Base-by-base conservation (phyloP, 148 eudicot genomes). In the Rhododendron ovatum region DNA sequence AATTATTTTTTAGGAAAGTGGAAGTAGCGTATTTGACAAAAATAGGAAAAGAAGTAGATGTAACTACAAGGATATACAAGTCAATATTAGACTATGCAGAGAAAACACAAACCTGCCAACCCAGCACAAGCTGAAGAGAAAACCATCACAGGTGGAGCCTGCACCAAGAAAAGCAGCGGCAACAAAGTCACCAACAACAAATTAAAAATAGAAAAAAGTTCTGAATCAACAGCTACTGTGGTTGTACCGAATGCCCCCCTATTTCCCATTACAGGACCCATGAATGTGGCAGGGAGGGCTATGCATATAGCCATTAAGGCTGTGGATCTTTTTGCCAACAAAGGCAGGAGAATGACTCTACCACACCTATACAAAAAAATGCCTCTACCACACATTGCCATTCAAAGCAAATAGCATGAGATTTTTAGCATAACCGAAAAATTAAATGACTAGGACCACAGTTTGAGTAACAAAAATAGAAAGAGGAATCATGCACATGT, bases 41-140 rank as follows among this genome's bases (percentile, higher is more conserved):
- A 18, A 18, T 37, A 43, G 47, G 30, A 37, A 71, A 83, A 12
- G 75, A 24, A 65, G 30, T 71, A 2, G 69, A 83, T 15, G 57
- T 43, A 79, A 78, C 55, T 37, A 51, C 28, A 17, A 0, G 48
- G 22, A 83, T 47, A 26, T 74, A 74, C 69, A 85, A 63, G 39
- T 47, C 79, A 84, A 86, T 33, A 82, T 7, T 39, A n/a, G 15
- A 61, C 18, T 4, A 53, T 45, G 8, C 20, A 20, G 12, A 78
- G 61, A 43, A 82, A 82, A 77, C n/a, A 75, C 90, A 85, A 47
- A 95, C 98, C 99, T 91, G 94, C 94, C 82, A 96, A 82, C 48
- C 99, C 99, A 79, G 99, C 98, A 91, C 99, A 96, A 78, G 94
- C 98, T 55, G 98, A 95, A 65, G 99, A 96, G 90, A 96, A 95